These are phyloP conservation scores for Rosa multiflora DNA, from an alignment of 306 rosid species.

Conservation along the genomic window DNA sequence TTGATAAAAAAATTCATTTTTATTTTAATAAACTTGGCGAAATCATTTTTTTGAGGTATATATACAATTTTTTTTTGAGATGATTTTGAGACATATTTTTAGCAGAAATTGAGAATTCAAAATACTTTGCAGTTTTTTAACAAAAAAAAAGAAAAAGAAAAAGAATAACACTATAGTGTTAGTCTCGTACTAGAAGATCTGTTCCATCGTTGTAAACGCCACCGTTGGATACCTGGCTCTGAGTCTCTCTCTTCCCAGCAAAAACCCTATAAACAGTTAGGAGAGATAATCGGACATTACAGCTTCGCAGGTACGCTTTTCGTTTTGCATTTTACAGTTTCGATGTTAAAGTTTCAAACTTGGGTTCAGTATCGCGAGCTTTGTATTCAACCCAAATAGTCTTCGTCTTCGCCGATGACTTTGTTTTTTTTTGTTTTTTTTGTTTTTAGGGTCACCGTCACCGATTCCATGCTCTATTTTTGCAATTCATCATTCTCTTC, in stretches of 20 bases:
- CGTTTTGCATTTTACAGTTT: not conserved
- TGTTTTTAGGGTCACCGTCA: not conserved
- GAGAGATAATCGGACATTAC: conserved; percentile 8
- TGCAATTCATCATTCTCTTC: not conserved
- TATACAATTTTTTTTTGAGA: no score
- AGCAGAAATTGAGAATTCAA: no score
- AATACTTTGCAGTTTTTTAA: no score
- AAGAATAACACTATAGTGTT: not conserved
- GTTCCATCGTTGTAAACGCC: conserved; percentile 20
- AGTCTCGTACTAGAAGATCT: not conserved
- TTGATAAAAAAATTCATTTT: no score
- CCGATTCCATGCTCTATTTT: conserved; percentile 3
- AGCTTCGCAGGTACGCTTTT: conserved; percentile 15
- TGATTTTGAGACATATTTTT: no score
- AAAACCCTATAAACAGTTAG: conserved; percentile 16
- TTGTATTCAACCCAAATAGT: no score
- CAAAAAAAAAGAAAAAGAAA: no score
- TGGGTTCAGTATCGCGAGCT: not conserved
- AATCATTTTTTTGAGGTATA: no score
- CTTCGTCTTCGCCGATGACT: not conserved
- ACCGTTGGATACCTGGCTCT: conserved; percentile 11
- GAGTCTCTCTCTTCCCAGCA: not conserved
- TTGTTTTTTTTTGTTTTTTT: not conserved
- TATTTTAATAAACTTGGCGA: no score
- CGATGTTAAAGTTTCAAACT: not conserved